Base-by-base conservation (phyloP, 139 green algal genomes). In the Ulvella scutata region DNA sequence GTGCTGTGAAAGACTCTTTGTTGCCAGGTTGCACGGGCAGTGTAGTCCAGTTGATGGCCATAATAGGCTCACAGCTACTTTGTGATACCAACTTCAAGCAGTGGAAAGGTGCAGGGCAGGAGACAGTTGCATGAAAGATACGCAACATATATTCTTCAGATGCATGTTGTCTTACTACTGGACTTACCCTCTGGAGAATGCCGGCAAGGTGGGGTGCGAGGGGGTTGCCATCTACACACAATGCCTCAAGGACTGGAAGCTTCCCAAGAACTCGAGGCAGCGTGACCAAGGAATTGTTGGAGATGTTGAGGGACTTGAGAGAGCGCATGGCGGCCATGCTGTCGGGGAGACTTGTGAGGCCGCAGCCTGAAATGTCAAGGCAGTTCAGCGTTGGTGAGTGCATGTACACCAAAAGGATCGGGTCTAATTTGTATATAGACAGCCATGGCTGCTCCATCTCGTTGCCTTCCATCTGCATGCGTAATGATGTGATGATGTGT, bases 381-480 rank as follows among this genome's bases (percentile, higher is more conserved):
- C 62, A 78, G 3, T 60, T 67, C 1, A 82, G 75, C 23, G 77
- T 72, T 2, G 77, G 81, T 75, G 80, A 82, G 77, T 85, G 80
- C 0, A 85, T 40, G 75, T 84, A 75, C 43, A 87, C 82, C 73
- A 88, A 77, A 73, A 85, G 79, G 74, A 88, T 62, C 23, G 84
- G 84, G 72, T 87, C 83, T n/a, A 76, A 43, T 3, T 33, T 35
- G 61, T 89, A 87, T 31, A 89, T 37, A 3, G 37, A 37, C 23
- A n/a, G 43, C 17, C 79, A 43, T 3, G 82, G 79, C 4, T 72
- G 17, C 7, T 38, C 31, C 43, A 89, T 77, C 3, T 67, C 36
- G 13, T 75, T 79, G 13, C 82, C 84, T 72, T 89, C 84, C 29
- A 84, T 37, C 76, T 87, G 82, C 39, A 89, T n/a, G n/a, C n/a